phyloP scores from a whole-genome alignment of 495 filamentous ascomycete genomes.

The Penicillium egyptiacum region DNA sequence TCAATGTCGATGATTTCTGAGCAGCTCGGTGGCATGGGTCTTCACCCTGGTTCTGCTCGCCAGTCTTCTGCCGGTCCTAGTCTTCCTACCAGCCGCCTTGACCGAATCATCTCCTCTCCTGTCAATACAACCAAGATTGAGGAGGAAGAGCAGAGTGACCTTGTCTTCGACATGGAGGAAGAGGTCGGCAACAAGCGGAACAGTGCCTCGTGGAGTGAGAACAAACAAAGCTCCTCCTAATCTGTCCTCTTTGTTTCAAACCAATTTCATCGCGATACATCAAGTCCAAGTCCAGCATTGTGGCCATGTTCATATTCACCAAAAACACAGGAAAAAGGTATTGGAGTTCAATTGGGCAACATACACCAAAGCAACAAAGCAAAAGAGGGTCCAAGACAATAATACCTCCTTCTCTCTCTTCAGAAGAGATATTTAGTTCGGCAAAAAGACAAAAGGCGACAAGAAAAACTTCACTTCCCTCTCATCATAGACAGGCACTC shows the following conservation, averaged over 20 bases:
- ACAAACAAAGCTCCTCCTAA: slow-evolving; percentile 26
- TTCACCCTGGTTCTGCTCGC: slow-evolving; percentile 49
- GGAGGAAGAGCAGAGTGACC: slow-evolving; percentile 61
- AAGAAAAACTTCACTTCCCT: neutral
- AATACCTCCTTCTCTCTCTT: slow-evolving; percentile 8
- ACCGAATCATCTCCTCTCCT: slow-evolving; percentile 48
- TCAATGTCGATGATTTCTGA: slow-evolving; percentile 70
- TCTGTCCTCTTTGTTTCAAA: slow-evolving; percentile 7
- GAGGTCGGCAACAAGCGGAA: slow-evolving; percentile 54
- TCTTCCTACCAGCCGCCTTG: slow-evolving; percentile 21
- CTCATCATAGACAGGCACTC: slow-evolving; percentile 22
- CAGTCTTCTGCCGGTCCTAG: slow-evolving; percentile 27
- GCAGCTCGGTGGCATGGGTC: slow-evolving; percentile 55
- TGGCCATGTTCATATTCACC: slow-evolving; percentile 23
- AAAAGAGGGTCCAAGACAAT: slow-evolving; percentile 11
- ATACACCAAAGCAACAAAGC: slow-evolving; percentile 23
- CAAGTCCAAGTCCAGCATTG: slow-evolving; percentile 9
- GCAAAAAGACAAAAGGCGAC: slow-evolving; percentile 6
- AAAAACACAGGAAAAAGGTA: slow-evolving; percentile 20
- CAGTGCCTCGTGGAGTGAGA: slow-evolving; percentile 37
- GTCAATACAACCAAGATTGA: slow-evolving; percentile 66
- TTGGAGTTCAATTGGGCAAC: slow-evolving; percentile 26
- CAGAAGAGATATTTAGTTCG: slow-evolving; percentile 5
- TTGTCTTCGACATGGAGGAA: slow-evolving; percentile 83
- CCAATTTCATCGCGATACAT: slow-evolving; percentile 24